Evolutionary conservation across 2,329 filamentous ascomycete genomes (phyloP).

Genomic region (Fusarium coffeatum): DNA sequence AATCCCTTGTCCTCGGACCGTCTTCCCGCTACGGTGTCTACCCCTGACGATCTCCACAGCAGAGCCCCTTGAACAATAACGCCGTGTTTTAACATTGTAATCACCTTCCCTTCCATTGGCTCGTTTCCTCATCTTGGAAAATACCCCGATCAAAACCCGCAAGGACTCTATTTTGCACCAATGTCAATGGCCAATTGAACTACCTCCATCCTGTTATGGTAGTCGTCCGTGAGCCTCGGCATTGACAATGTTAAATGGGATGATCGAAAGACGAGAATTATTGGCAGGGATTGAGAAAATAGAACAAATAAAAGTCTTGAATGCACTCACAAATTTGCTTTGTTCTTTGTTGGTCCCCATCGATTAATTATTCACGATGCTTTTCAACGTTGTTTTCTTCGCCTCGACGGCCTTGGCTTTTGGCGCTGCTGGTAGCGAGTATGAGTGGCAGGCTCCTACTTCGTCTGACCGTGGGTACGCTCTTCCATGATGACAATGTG

Average conservation of each 20-base stretch:
- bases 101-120: conserved; percentile 10
- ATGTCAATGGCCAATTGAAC: background rate
- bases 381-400: conserved; percentile 31
- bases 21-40: background rate
- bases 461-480: conserved; percentile 26
- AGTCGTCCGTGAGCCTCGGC: conserved; percentile 33
- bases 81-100: conserved; percentile 25
- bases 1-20: background rate
- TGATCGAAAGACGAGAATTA: background rate
- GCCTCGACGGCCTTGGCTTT: conserved; percentile 25
- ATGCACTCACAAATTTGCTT: background rate
- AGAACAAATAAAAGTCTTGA: conserved; percentile 1
- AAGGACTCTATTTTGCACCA: conserved; percentile 13
- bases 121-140: background rate
- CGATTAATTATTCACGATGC: conserved; percentile 10
- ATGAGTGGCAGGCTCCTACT: conserved; percentile 34
- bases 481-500: too few species aligned
- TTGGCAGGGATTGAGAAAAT: background rate
- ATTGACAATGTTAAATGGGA: conserved; percentile 7
- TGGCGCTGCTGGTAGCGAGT: conserved; percentile 35
- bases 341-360: background rate
- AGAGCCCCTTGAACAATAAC: conserved; percentile 10
- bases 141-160: conserved; percentile 4
- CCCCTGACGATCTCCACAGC: conserved; percentile 12
- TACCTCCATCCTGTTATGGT: conserved; percentile 13